Evolutionary conservation across 768 basidiomycete genomes (phyloP), one percentile per base, ranked within the genome.

Genomic region (Naganishia vishniacii): DNA sequence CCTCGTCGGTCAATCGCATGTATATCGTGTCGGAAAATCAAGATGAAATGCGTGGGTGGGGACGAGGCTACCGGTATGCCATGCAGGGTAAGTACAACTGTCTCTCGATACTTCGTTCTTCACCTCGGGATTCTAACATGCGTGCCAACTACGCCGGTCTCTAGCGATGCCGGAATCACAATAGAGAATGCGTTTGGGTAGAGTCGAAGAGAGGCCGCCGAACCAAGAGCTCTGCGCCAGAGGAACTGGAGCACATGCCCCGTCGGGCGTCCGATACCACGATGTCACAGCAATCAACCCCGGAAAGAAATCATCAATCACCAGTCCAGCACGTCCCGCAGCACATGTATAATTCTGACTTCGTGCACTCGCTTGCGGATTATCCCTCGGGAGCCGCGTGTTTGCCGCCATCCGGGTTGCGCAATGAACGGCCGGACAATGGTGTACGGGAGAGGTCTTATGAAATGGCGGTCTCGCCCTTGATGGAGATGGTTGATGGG

Each of bases 401-500:
- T 16, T 12, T 16, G 34, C 4, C 37, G n/a, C 37, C 53, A 3
- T 20, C 49, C n/a, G 49, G 31, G 23, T 32, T n/a, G 31, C 20
- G 16, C 15, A 18, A 56, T 18, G 37, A 41, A 34, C 37, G 53
- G 40, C 28, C 37, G 53, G 42, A 44, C 6, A 18, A 44, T 12
- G 11, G 42, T 8, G 9, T 18, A 5, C 11, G 42, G 42, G 42
- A 44, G 6, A 44, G 5, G 37, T 34, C 23, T 16, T 26, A 20
- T 11, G 53, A 56, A 41, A 3, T 26, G n/a, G 6, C 53, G 23
- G 37, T 56, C 13, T 29, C 32, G 2, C 53, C 53, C 8, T 40
- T 56, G 37, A 56, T 56, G 53, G 53, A 56, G 20, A 56, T 56
- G 53, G 53, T 56, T 26, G 53, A 56, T n/a, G 53, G 53, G n/a